Conservation (phyloP, 495 filamentous ascomycete genomes). For the Staphylotrichum tortipilum region DNA sequence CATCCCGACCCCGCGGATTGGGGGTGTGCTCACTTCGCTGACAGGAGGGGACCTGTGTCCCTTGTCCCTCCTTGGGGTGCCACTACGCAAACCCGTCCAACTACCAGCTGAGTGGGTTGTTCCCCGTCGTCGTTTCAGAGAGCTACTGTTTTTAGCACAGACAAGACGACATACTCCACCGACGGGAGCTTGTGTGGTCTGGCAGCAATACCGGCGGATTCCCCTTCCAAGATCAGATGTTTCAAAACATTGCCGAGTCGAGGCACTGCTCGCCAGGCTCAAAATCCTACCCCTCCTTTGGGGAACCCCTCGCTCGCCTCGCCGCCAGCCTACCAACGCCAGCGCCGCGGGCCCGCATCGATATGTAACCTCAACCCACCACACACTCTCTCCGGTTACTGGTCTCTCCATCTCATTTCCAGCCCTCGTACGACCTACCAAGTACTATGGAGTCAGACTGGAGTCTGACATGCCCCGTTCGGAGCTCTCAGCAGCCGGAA, state of each 20-base stretch:
- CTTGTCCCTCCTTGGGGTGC: too few species aligned
- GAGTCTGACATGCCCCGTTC: slow-evolving; percentile 5
- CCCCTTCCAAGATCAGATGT: slow-evolving; percentile 10
- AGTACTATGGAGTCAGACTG: slow-evolving; percentile 5
- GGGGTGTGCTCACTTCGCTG: neutral
- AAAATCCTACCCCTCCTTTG: slow-evolving; percentile 1
- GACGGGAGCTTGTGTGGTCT: neutral
- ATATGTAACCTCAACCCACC: slow-evolving; percentile 4
- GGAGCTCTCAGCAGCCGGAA: slow-evolving; percentile 2
- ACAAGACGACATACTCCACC: neutral
- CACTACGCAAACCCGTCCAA: neutral
- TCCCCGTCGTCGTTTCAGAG: neutral
- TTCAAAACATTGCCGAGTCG: slow-evolving; percentile 14
- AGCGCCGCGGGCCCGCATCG: slow-evolving; percentile 3
- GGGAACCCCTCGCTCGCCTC: neutral
- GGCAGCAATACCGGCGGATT: slow-evolving; percentile 4
- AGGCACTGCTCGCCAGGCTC: neutral
- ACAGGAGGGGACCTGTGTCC: too few species aligned
- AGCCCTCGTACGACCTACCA: neutral
- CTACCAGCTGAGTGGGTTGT: neutral
- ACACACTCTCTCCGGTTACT: neutral
- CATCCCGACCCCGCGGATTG: neutral
- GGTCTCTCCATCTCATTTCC: slow-evolving; percentile 7
- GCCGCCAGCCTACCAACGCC: neutral
- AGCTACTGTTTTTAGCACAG: slow-evolving; percentile 8